Conservation (phyloP, 495 filamentous ascomycete genomes). For the Podospora bellae-mahoneyi region DNA sequence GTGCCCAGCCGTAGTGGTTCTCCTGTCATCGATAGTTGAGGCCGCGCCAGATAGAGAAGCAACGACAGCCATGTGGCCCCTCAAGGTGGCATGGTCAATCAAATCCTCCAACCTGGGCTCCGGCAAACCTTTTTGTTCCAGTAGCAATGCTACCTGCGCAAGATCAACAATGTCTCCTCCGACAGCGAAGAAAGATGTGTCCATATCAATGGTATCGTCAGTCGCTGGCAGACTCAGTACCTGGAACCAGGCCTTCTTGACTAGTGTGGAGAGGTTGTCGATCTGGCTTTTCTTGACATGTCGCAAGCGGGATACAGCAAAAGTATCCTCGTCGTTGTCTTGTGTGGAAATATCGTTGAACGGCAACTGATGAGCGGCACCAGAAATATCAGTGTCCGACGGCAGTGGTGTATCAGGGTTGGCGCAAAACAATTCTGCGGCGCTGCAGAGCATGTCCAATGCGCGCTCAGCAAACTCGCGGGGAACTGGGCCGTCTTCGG, state of each 20-base stretch:
- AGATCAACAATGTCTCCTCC: slow-evolving; percentile 26
- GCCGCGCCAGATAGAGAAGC: neutral
- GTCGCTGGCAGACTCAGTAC: slow-evolving; percentile 7
- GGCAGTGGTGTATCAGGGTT: slow-evolving; percentile 13
- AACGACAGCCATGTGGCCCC: slow-evolving; percentile 21
- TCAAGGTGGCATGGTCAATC: slow-evolving; percentile 17
- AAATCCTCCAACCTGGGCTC: slow-evolving; percentile 21
- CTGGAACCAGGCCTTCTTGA: slow-evolving; percentile 19
- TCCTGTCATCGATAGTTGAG: neutral
- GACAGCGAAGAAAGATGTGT: slow-evolving; percentile 22
- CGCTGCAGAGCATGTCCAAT: slow-evolving; percentile 22
- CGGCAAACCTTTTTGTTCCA: slow-evolving; percentile 7
- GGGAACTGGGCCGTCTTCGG: slow-evolving; percentile 20
- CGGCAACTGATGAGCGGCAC: slow-evolving; percentile 5
- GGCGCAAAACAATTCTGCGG: slow-evolving; percentile 18
- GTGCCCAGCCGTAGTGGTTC: neutral
- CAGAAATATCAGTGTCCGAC: slow-evolving; percentile 2
- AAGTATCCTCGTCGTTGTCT: neutral
- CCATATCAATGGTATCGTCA: slow-evolving; percentile 1
- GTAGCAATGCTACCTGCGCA: slow-evolving; percentile 21
- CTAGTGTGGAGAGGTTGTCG: slow-evolving; percentile 1
- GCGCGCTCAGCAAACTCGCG: slow-evolving; percentile 21
- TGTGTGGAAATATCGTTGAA: neutral
- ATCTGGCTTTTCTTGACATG: slow-evolving; percentile 9
- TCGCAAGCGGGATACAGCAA: neutral